These are phyloP conservation scores for Epichloe glyceriae DNA, from an alignment of 2,329 filamentous ascomycete genomes.

Conservation along the genomic window DNA sequence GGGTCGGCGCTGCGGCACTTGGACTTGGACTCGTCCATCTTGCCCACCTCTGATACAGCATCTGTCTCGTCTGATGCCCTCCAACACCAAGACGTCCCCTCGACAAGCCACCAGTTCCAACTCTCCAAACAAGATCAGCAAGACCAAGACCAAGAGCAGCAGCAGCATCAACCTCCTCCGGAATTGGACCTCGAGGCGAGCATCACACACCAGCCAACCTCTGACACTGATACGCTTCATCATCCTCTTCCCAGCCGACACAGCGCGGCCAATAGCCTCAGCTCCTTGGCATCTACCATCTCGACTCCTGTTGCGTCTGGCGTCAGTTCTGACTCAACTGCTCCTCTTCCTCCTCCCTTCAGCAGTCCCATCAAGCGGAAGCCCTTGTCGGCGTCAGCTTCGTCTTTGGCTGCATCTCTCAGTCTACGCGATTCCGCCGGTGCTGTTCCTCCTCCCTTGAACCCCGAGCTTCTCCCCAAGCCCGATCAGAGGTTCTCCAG, in stretches of 20 bases:
- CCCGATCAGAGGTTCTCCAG: slow-evolving; percentile 43
- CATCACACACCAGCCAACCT: not conserved
- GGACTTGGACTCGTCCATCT: slow-evolving; percentile 4
- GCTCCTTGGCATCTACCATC: slow-evolving; percentile 2
- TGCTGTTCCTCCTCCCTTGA: slow-evolving; percentile 14
- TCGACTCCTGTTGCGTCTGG: slow-evolving; percentile 3
- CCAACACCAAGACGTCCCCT: slow-evolving; percentile 4
- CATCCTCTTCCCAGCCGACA: slow-evolving; percentile 4
- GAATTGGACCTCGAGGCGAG: not conserved
- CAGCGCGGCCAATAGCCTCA: slow-evolving; percentile 2
- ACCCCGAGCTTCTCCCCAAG: slow-evolving; percentile 25
- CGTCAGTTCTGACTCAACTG: slow-evolving; percentile 4
- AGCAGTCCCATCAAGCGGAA: slow-evolving; percentile 41
- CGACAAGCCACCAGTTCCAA: slow-evolving; percentile 3
- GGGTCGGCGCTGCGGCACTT: not conserved
- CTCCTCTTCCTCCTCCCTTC: slow-evolving; percentile 8
- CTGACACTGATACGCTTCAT: slow-evolving; percentile 5
- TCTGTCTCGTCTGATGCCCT: slow-evolving; percentile 25
- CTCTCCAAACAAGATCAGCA: not conserved
- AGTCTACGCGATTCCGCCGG: slow-evolving; percentile 5
- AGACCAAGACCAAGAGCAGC: not conserved
- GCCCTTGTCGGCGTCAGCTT: slow-evolving; percentile 44
- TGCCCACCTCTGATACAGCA: slow-evolving; percentile 22
- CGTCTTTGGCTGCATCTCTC: slow-evolving; percentile 31
- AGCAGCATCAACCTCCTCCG: not conserved